Evolutionary conservation across 2,329 filamentous ascomycete genomes (phyloP).

Genomic region (Ceratocystis smalleyi): DNA sequence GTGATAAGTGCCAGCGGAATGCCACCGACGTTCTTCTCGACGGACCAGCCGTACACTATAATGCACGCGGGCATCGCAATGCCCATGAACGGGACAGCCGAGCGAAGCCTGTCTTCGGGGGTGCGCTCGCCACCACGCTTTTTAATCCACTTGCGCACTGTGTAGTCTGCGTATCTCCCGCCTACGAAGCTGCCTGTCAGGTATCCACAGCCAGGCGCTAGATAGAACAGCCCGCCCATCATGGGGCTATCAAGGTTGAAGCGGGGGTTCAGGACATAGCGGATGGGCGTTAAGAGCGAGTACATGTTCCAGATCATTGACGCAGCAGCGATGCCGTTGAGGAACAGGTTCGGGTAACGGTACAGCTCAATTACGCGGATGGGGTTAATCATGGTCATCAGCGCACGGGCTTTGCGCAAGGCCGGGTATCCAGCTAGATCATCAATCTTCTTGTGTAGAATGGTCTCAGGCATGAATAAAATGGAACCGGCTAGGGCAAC

Average conservation of each 20-base stretch:
- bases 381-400: conserved; percentile 52
- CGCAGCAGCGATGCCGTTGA: conserved; percentile 41
- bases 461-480: conserved; percentile 58
- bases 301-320: conserved; percentile 61
- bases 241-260: conserved; percentile 53
- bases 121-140: conserved; percentile 44
- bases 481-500: conserved; percentile 42
- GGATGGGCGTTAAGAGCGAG: conserved; percentile 45
- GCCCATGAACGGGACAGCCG: conserved; percentile 41
- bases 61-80: conserved; percentile 45
- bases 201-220: conserved; percentile 57
- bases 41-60: conserved; percentile 43
- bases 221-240: conserved; percentile 55
- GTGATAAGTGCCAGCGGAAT: conserved; percentile 50
- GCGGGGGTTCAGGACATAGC: conserved; percentile 58
- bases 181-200: conserved; percentile 53
- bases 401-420: conserved; percentile 34
- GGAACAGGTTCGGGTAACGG: conserved; percentile 51
- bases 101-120: conserved; percentile 52
- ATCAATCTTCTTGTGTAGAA: conserved; percentile 45
- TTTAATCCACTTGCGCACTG: conserved; percentile 48
- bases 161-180: conserved; percentile 54
- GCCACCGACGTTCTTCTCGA: conserved; percentile 35
- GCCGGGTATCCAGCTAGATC: conserved; percentile 43
- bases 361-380: conserved; percentile 48